A percentile compares a stretch with the other conserved stretches of the same genome.
These are phyloP conservation scores for Physcomitrellopsis africana DNA, from an alignment of 225 moss, liverwort and hornwort genomes.

Conservation along the genomic window DNA sequence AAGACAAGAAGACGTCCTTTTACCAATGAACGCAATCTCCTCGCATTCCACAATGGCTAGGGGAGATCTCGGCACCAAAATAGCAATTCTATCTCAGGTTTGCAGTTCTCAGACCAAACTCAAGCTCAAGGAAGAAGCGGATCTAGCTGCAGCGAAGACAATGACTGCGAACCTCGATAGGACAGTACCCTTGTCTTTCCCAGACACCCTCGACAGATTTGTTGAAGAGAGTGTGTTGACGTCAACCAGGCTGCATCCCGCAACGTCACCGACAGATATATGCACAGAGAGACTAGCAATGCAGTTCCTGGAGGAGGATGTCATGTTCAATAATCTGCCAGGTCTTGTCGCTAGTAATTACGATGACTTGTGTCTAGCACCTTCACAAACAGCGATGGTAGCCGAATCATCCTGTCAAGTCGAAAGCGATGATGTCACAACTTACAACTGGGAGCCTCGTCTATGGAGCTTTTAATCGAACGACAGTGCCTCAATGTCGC, in stretches of 20 bases:
- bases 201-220: conserved; percentile 20
- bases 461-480: conserved; percentile 52
- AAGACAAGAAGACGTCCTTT: conserved; percentile 8
- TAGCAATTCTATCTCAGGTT: no score
- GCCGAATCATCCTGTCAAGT: background rate
- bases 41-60: background rate
- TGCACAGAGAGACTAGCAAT: conserved; percentile 15
- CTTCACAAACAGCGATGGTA: conserved; percentile 5
- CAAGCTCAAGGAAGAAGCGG: conserved; percentile 18
- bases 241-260: background rate
- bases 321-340: conserved; percentile 42
- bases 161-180: conserved; percentile 18
- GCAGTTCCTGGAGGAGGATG: conserved; percentile 50
- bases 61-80: no score
- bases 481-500: background rate
- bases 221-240: conserved; percentile 14
- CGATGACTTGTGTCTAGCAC: conserved; percentile 32
- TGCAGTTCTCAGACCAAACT: background rate
- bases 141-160: background rate
- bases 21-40: conserved; percentile 8
- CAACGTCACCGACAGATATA: background rate
- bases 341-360: conserved; percentile 33
- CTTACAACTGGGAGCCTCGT: conserved; percentile 43
- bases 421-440: conserved; percentile 36
- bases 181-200: conserved; percentile 15